Percentiles rank a stretch among this genome's conserved stretches.
These are phyloP conservation scores for Drosera spatulata DNA, from an alignment of 179 eudicot genomes.

Conservation along the genomic window DNA sequence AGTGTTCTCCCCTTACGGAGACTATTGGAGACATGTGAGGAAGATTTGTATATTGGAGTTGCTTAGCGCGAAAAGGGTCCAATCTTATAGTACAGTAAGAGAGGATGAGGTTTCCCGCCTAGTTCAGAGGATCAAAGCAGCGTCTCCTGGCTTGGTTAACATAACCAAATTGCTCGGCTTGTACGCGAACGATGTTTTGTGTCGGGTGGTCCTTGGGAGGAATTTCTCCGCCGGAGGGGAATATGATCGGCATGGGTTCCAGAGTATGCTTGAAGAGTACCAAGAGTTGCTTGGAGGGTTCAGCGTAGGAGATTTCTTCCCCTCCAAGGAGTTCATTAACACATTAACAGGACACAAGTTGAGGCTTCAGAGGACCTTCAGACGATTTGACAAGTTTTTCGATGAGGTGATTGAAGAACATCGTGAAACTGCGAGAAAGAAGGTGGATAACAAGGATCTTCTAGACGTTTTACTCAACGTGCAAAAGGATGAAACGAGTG, in stretches of 20 bases:
- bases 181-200: too few species aligned
- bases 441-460: too few species aligned
- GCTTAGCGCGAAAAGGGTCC: conserved; percentile 15
- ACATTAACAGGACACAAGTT: conserved; percentile 23
- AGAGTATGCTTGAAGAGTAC: conserved; percentile 34
- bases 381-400: conserved; percentile 11
- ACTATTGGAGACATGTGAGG: conserved; percentile 29
- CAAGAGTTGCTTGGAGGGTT: conserved; percentile 43
- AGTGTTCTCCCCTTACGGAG: conserved; percentile 20
- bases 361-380: conserved; percentile 23
- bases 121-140: conserved; percentile 12
- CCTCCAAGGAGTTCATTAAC: conserved; percentile 27
- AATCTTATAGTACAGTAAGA: conserved; percentile 15
- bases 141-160: background rate
- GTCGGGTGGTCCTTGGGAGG: too few species aligned
- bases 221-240: too few species aligned
- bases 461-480: too few species aligned
- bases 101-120: conserved; percentile 19
- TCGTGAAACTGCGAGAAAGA: too few species aligned
- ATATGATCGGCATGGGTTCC: conserved; percentile 4
- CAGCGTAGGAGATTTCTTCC: conserved; percentile 3
- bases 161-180: too few species aligned
- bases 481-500: too few species aligned
- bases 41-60: conserved; percentile 24
- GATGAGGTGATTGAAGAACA: too few species aligned